Conservation (phyloP, 225 moss, liverwort and hornwort species). For the Neckera pumila region DNA sequence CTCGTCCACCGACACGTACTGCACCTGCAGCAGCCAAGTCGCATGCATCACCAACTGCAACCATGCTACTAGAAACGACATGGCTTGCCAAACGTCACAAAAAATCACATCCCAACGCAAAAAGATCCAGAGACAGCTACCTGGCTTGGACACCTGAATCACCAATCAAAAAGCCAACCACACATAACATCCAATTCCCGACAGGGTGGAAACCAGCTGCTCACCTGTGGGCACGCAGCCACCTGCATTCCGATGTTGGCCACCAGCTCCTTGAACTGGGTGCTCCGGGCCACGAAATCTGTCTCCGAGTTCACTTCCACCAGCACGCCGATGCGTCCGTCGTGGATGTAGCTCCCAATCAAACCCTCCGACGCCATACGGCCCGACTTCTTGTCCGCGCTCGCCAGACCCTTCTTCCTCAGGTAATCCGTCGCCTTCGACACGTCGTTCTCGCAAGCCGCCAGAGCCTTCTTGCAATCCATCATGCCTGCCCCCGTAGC, state of each 20-base stretch:
- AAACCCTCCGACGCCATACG: conserved; percentile 78
- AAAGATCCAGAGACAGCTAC: too few relatives aligned
- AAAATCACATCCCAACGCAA: neutral
- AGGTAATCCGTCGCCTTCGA: conserved; percentile 64
- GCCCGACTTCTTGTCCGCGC: conserved; percentile 87
- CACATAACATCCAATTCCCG: neutral
- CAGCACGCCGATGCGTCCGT: conserved; percentile 82
- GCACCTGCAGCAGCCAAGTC: conserved; percentile 26
- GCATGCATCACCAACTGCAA: neutral
- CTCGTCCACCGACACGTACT: conserved; percentile 65
- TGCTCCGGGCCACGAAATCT: conserved; percentile 83
- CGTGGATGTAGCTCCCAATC: conserved; percentile 83
- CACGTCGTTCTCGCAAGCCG: conserved; percentile 58
- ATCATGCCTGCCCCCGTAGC: conserved; percentile 93
- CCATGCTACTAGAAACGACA: neutral
- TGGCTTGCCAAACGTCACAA: too few relatives aligned
- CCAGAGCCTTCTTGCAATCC: conserved; percentile 95
- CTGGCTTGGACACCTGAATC: neutral
- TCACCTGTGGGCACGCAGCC: conserved; percentile 71
- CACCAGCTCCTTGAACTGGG: conserved; percentile 76
- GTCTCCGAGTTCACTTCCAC: conserved; percentile 95
- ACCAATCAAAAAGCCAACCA: neutral
- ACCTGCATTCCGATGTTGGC: conserved; percentile 78
- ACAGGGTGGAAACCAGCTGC: neutral
- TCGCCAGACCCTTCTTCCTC: conserved; percentile 84